Evolutionary conservation across 2,329 filamentous ascomycete genomes (phyloP), one percentile per base, ranked within the genome.

Genomic region (Cryphonectria parasitica): DNA sequence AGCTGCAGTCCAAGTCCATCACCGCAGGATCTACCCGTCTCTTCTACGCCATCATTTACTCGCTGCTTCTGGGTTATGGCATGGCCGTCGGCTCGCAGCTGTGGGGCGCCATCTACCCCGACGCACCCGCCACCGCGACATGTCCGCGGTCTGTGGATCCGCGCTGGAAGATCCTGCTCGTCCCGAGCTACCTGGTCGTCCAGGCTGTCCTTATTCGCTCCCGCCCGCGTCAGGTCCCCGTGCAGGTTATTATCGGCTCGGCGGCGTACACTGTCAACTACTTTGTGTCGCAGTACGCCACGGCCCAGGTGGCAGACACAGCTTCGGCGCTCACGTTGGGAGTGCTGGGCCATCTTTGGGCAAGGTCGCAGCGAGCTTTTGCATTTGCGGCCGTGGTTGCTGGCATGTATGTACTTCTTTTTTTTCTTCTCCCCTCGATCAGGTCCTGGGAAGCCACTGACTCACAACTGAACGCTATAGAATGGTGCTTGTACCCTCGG

Each of bases 151-250:
- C 74, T 2, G 76, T 80, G 65, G 71, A 76, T 43, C 73, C 75
- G 11, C 73, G 77, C 66, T 76, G 77, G 68, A 87, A 86, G 72
- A 92, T 92, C 79, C 81, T 90, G 28, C 92, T 92, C 76, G 91
- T 93, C 0, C 85, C 90, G 0, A 78, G 85, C 17, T 94, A 92
- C 79, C 87, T 90, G 7, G 77, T 91, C 56, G 91, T 89, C 73
- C 73, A 74, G n/a, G 66, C 72, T n/a, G 66, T 74, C 15, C 72
- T 71, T 2, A 71, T 73, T 49, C 65, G 67, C n/a, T 63, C 67
- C 13, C 63, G 71, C 15, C 69, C 68, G 7, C 60, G 49, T 8
- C 72, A 73, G 45, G 72, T 73, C 31, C 72, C 72, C 17, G 61
- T 73, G 25, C 72, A 73, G 60, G 72, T 73, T 8, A 34, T 73